Evolutionary conservation across 2,329 filamentous ascomycete species (phyloP).

Genomic region (Biscogniauxia marginata): DNA sequence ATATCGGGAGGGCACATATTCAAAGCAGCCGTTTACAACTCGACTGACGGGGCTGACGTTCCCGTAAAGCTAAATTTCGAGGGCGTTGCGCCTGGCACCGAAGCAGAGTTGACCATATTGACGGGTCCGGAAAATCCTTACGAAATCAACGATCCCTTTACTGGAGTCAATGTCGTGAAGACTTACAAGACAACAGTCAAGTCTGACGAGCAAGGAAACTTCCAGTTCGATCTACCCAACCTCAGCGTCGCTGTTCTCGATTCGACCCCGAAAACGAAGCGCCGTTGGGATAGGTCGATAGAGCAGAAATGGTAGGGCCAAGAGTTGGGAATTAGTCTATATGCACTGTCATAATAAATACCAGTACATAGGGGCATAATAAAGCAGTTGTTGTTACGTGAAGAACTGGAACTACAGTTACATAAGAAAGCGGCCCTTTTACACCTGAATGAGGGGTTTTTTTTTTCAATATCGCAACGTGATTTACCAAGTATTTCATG

Average conservation of each 20-base stretch:
- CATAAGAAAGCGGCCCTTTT: no score
- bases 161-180: conserved; percentile 49
- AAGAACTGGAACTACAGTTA: no score
- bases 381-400: no score
- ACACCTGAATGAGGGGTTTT: no score
- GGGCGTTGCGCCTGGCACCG: conserved; percentile 38
- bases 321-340: not conserved
- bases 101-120: conserved; percentile 45
- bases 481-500: no score
- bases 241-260: conserved; percentile 57
- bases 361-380: no score
- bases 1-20: conserved; percentile 43
- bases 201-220: conserved; percentile 45
- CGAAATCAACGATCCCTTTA: conserved; percentile 43
- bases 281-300: not conserved
- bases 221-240: conserved; percentile 52
- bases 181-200: conserved; percentile 37
- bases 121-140: conserved; percentile 44
- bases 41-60: conserved; percentile 43
- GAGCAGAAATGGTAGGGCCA: not conserved
- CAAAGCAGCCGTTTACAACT: conserved; percentile 55
- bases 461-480: no score
- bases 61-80: conserved; percentile 47
- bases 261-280: conserved; percentile 25
- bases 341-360: no score